Percentiles rank a stretch among this genome's conserved stretches.
Evolutionary conservation across 2,329 filamentous ascomycete species (phyloP).

Genomic region (Ophiostoma ips): DNA sequence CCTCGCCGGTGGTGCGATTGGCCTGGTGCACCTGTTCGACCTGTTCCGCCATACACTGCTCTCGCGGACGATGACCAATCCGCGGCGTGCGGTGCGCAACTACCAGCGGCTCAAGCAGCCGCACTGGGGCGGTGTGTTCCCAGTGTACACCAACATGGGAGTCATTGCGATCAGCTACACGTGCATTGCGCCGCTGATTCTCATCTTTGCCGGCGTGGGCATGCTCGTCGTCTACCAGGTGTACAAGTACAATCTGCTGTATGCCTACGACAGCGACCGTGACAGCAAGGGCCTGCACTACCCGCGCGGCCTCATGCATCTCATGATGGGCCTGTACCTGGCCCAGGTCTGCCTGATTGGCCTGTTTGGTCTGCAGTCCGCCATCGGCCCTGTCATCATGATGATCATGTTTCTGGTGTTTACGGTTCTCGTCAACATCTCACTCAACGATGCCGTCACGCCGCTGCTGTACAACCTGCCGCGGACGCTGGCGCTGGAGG

Average conservation of each 20-base stretch:
- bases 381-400: slow-evolving; percentile 56
- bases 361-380: slow-evolving; percentile 57
- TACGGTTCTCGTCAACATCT: slow-evolving; percentile 62
- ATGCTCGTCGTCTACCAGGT: slow-evolving; percentile 69
- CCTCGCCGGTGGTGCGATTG: slow-evolving; percentile 58
- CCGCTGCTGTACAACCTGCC: slow-evolving; percentile 62
- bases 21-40: slow-evolving; percentile 59
- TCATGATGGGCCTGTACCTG: slow-evolving; percentile 69
- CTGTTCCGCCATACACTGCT: slow-evolving; percentile 33
- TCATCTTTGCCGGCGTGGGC: slow-evolving; percentile 66
- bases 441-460: slow-evolving; percentile 52
- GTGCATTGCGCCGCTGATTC: slow-evolving; percentile 68
- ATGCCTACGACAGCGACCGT: slow-evolving; percentile 62
- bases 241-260: slow-evolving; percentile 78
- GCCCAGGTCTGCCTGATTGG: slow-evolving; percentile 68
- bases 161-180: slow-evolving; percentile 69
- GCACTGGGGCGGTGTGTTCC: slow-evolving; percentile 66
- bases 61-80: slow-evolving; percentile 64
- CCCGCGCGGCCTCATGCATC: slow-evolving; percentile 74
- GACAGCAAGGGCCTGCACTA: slow-evolving; percentile 86
- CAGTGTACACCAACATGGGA: slow-evolving; percentile 59
- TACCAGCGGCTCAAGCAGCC: slow-evolving; percentile 56
- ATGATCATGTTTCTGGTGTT: slow-evolving; percentile 67
- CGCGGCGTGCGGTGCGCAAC: slow-evolving; percentile 61
- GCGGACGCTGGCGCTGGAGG: slow-evolving; percentile 40